phyloP scores from a whole-genome alignment of 306 rosid species.

The Corylus heterophylla region DNA sequence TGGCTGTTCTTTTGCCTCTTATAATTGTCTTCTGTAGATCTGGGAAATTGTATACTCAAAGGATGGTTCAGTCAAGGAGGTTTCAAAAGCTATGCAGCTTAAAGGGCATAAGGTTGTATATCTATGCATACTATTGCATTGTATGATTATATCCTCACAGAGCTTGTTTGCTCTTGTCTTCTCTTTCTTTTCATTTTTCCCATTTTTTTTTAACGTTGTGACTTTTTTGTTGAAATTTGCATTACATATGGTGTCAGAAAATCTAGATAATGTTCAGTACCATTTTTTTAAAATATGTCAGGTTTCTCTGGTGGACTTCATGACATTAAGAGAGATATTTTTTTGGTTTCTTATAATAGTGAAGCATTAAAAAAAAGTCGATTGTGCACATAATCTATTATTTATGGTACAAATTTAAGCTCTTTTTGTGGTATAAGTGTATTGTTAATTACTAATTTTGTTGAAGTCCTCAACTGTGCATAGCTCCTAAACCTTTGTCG shows the following conservation, averaged over 20 bases:
- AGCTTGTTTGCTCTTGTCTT: background rate
- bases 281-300: background rate
- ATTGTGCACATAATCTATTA: background rate
- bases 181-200: background rate
- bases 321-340: background rate
- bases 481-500: background rate
- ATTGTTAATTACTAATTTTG: background rate
- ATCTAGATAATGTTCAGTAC: background rate
- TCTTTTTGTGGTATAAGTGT: background rate
- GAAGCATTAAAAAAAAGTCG: background rate
- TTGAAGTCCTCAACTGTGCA: background rate
- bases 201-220: background rate
- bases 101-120: conserved; percentile 92
- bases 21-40: conserved; percentile 42
- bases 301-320: background rate
- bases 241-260: background rate
- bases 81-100: conserved; percentile 90
- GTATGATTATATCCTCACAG: background rate
- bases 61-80: conserved; percentile 96
- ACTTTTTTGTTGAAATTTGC: background rate
- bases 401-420: background rate
- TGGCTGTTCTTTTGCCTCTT: background rate
- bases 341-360: background rate
- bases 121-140: conserved; percentile 15
- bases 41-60: conserved; percentile 93